A percentile compares a stretch with the other conserved stretches of the same genome.
phyloP scores from a whole-genome alignment of 768 basidiomycete species.

The Suillus sp. region DNA sequence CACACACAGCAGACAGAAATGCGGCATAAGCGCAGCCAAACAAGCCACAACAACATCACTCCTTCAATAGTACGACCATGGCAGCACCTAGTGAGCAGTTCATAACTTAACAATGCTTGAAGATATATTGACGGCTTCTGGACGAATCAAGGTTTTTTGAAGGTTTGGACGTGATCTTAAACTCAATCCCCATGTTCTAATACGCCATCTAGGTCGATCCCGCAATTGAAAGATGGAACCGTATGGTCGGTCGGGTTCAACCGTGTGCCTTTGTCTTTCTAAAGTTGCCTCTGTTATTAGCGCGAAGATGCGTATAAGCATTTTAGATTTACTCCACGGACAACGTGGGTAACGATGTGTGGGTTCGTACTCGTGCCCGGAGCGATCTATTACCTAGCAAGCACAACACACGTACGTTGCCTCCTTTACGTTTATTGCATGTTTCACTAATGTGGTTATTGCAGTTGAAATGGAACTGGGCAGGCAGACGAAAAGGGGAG shows the following conservation, averaged over 20 bases:
- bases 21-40: conserved; percentile 25
- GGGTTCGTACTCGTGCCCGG: conserved; percentile 70
- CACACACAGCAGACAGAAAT: conserved; percentile 7
- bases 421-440: conserved; percentile 27
- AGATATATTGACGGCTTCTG: conserved; percentile 19
- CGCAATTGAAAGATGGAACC: conserved; percentile 63
- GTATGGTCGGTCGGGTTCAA: conserved; percentile 47
- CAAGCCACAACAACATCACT: conserved; percentile 32
- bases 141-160: conserved; percentile 51
- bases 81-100: conserved; percentile 61
- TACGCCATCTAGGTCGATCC: conserved; percentile 44
- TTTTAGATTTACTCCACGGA: conserved; percentile 77
- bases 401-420: conserved; percentile 38
- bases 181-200: neutral
- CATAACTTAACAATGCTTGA: neutral
- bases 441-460: conserved; percentile 13
- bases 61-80: conserved; percentile 43
- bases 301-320: conserved; percentile 83
- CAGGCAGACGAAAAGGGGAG: conserved; percentile 50
- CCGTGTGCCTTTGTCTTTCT: conserved; percentile 4
- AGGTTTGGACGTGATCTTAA: conserved; percentile 39
- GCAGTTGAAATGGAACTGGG: conserved; percentile 58
- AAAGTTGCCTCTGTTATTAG: conserved; percentile 38
- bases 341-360: conserved; percentile 59
- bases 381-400: conserved; percentile 48